Conservation (phyloP, 2,329 filamentous ascomycete genomes). For the Grosmannia serpens region DNA sequence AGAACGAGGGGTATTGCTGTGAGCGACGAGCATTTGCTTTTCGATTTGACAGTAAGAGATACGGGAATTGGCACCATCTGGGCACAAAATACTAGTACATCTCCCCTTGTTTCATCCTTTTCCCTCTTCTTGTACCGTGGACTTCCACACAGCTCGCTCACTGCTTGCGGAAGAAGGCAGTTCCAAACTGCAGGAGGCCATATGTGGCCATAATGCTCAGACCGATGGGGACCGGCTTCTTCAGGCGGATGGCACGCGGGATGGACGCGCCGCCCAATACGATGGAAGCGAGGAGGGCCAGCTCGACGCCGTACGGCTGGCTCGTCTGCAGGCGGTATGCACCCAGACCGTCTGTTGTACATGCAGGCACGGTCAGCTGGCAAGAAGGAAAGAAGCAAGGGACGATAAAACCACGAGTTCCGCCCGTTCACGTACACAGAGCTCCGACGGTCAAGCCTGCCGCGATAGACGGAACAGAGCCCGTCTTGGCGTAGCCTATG, state of each 20-base stretch:
- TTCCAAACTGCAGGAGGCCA: conserved; percentile 70
- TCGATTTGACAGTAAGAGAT: background rate
- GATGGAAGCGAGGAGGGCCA: conserved; percentile 79
- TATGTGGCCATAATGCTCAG: conserved; percentile 70
- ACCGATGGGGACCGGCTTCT: conserved; percentile 74
- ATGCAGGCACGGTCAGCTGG: background rate
- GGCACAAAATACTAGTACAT: background rate
- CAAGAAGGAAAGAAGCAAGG: background rate
- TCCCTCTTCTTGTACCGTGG: background rate
- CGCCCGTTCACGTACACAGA: conserved; percentile 33
- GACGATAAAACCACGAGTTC: background rate
- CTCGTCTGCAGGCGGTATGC: conserved; percentile 67
- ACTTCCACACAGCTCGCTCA: conserved; percentile 13
- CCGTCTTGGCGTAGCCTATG: conserved; percentile 73
- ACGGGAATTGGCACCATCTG: background rate
- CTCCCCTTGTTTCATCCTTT: background rate
- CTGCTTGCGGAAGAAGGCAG: conserved; percentile 41
- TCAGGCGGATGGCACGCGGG: conserved; percentile 70
- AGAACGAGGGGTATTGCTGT: background rate
- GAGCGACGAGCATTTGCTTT: background rate
- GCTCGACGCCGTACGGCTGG: conserved; percentile 72
- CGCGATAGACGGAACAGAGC: conserved; percentile 75
- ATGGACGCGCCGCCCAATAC: conserved; percentile 75
- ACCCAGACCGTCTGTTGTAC: conserved; percentile 56
- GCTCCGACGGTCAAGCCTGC: conserved; percentile 75